Base-by-base conservation (phyloP, 148 eudicot genomes). In the Camellia japonica region DNA sequence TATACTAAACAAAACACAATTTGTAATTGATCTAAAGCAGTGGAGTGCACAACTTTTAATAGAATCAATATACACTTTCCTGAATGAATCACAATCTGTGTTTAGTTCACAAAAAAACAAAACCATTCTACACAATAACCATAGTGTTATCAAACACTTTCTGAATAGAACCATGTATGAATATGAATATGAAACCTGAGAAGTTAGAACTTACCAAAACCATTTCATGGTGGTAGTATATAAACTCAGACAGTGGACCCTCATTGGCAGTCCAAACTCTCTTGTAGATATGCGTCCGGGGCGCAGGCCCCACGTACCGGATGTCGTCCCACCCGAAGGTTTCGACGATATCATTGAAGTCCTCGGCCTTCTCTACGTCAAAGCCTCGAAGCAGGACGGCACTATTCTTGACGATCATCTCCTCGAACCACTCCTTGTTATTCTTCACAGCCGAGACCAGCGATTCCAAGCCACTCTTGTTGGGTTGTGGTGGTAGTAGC, bases 181-280 rank as follows among this genome's bases (percentile, higher is more conserved):
- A 55, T 55, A 55, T 6, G 10, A 6, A 6, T 12, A 9, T 55
- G 52, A 55, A 7, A 55, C 20, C 0, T 15, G 42, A 30, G 38
- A 1, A 30, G 38, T 30, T 30, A 1, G n/a, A 7, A 80, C 87
- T 74, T 46, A 88, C 90, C 82, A 86, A 73, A 63, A 82, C 90
- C 90, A 88, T 88, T 76, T 88, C 90, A 83, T 84, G 90, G 78
- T 88, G 90, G 80, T 86, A 88, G 81, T 72, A 78, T 14, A 88
- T 86, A 68, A 84, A 78, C 70, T 88, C 86, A 14, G 87, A 84
- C 1, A 88, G 76, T 16, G 88, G 88, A 6, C 90, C 90, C 74
- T 88, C 90, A 66, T 88, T 88, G 59, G 90, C 90, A 0, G 88
- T 88, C 85, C 84, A 88, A 4, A 88, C 14, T 56, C 88, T 77